Conservation (phyloP, 176 grass and related monocot genomes). For the Oryza officinalis region DNA sequence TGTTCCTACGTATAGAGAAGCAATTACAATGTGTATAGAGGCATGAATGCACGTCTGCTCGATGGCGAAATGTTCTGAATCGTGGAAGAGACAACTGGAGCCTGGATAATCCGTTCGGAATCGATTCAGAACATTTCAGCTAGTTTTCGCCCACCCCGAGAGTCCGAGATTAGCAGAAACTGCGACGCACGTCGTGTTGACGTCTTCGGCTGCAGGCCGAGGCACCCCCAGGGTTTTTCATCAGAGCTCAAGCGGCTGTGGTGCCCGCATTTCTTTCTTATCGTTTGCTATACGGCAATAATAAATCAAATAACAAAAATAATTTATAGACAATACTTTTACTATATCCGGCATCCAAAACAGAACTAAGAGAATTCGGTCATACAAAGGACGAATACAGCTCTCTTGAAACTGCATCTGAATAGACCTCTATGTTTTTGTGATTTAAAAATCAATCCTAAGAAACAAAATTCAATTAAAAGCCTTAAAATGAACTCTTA, state of each 20-base stretch:
- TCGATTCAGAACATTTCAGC: not conserved
- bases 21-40: not conserved
- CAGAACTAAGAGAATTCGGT: no score
- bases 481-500: no score
- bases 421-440: no score
- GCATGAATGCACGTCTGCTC: not conserved
- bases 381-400: no score
- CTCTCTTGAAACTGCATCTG: no score
- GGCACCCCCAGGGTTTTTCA: not conserved
- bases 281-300: no score
- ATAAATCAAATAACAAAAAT: no score
- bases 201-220: not conserved
- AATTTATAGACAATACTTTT: no score
- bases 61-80: not conserved
- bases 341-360: no score
- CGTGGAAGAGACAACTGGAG: not conserved
- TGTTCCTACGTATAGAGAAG: not conserved
- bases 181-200: conserved; percentile 4
- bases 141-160: not conserved
- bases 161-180: not conserved
- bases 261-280: no score
- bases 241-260: not conserved
- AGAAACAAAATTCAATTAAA: no score
- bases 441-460: no score
- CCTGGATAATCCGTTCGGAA: not conserved